Evolutionary conservation across 306 rosid genomes (phyloP).

Genomic region (Adenanthera pavonina): DNA sequence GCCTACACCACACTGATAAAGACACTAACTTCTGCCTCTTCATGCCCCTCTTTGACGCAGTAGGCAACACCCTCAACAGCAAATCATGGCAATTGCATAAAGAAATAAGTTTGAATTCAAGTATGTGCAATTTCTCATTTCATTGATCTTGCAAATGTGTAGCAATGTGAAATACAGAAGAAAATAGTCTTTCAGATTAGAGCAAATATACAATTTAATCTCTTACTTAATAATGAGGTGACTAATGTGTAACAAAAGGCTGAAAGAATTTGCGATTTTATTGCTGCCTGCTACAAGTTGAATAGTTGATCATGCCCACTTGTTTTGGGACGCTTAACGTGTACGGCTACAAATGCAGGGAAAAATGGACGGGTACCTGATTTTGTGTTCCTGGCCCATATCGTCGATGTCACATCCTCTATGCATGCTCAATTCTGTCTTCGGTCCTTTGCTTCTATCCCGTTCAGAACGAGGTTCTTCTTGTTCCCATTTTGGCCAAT

Average conservation of each 20-base stretch:
- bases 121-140: slow-evolving; percentile 40
- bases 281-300: no score
- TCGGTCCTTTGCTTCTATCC: slow-evolving; percentile 62
- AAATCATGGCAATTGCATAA: slow-evolving; percentile 81
- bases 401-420: slow-evolving; percentile 74
- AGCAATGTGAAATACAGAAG: background rate
- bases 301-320: no score
- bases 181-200: background rate
- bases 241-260: background rate
- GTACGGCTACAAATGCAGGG: slow-evolving; percentile 50
- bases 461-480: slow-evolving; percentile 56
- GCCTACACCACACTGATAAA: slow-evolving; percentile 77
- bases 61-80: slow-evolving; percentile 71
- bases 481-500: slow-evolving; percentile 46
- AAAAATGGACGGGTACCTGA: slow-evolving; percentile 58
- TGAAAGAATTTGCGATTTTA: no score
- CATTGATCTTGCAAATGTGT: background rate
- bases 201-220: background rate
- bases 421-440: slow-evolving; percentile 66
- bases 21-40: slow-evolving; percentile 91
- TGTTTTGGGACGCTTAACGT: no score
- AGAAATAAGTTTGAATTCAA: slow-evolving; percentile 58
- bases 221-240: background rate
- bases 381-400: slow-evolving; percentile 90
- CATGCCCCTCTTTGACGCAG: slow-evolving; percentile 90